These are phyloP conservation scores for Candida neerlandica DNA, from an alignment of 1,139 yeast species.

Conservation along the genomic window DNA sequence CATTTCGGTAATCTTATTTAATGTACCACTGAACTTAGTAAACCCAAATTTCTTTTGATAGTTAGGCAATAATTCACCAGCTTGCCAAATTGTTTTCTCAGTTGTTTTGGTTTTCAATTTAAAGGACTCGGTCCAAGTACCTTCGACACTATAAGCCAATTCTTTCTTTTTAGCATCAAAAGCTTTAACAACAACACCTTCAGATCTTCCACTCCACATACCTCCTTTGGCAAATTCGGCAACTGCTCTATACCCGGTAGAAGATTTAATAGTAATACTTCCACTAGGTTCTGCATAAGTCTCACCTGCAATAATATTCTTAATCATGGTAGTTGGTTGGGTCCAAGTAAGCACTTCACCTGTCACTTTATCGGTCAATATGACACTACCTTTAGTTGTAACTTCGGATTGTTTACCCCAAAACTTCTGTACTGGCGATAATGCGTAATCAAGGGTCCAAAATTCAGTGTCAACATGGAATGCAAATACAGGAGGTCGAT, in stretches of 20 bases:
- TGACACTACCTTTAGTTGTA: conserved; percentile 68
- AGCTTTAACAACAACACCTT: conserved; percentile 66
- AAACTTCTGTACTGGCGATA: conserved; percentile 84
- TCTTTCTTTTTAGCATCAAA: conserved; percentile 40
- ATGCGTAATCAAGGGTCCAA: conserved; percentile 78
- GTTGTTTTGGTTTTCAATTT: conserved; percentile 43
- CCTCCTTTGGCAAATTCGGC: conserved; percentile 72
- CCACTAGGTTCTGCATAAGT: conserved; percentile 90
- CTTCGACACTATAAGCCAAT: conserved; percentile 51
- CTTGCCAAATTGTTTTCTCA: conserved; percentile 62
- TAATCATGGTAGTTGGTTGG: conserved; percentile 80
- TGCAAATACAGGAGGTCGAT: conserved; percentile 83
- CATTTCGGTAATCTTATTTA: conserved; percentile 74
- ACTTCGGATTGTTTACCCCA: conserved; percentile 95
- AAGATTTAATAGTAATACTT: conserved; percentile 64
- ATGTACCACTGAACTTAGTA: conserved; percentile 75
- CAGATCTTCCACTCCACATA: conserved; percentile 88
- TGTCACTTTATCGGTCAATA: conserved; percentile 55
- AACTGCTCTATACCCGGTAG: conserved; percentile 67
- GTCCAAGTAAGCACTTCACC: conserved; percentile 79
- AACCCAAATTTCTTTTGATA: conserved; percentile 76
- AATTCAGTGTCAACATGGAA: conserved; percentile 67
- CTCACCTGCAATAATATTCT: conserved; percentile 92
- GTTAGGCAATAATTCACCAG: conserved; percentile 63
- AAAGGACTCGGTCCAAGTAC: conserved; percentile 77